Evolutionary conservation across 345 rosid species (phyloP).

Genomic region (Populus pruinosa): DNA sequence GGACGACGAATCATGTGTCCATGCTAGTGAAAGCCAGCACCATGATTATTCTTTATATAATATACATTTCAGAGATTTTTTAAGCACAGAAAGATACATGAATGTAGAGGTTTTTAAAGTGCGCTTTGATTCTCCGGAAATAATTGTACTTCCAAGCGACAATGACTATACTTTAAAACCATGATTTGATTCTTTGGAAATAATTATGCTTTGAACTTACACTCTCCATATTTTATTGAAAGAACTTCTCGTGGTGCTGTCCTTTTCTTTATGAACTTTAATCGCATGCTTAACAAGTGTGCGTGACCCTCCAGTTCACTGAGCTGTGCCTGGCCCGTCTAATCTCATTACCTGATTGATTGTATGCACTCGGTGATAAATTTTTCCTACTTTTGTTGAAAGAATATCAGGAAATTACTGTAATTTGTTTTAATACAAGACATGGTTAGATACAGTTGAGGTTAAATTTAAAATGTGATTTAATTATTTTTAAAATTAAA

Average conservation of each 20-base stretch:
- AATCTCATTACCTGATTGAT: background rate
- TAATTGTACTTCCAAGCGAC: conserved; percentile 9
- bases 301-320: background rate
- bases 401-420: too few relatives aligned
- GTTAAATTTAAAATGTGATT: too few relatives aligned
- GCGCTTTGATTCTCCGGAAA: conserved; percentile 14
- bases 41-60: background rate
- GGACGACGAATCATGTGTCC: background rate
- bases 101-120: background rate
- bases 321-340: background rate
- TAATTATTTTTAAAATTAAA: too few relatives aligned
- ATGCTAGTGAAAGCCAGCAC: background rate
- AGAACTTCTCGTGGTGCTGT: background rate
- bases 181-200: conserved; percentile 18
- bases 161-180: background rate
- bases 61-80: background rate
- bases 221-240: background rate
- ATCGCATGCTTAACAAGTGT: background rate
- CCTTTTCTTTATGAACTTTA: background rate
- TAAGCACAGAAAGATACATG: background rate
- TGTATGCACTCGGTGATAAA: background rate
- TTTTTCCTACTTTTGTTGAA: too few relatives aligned
- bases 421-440: too few relatives aligned
- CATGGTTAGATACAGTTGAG: too few relatives aligned
- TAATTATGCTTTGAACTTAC: conserved; percentile 6